Base-by-base conservation (phyloP, 2,329 filamentous ascomycete genomes). In the Aspergillus felis region DNA sequence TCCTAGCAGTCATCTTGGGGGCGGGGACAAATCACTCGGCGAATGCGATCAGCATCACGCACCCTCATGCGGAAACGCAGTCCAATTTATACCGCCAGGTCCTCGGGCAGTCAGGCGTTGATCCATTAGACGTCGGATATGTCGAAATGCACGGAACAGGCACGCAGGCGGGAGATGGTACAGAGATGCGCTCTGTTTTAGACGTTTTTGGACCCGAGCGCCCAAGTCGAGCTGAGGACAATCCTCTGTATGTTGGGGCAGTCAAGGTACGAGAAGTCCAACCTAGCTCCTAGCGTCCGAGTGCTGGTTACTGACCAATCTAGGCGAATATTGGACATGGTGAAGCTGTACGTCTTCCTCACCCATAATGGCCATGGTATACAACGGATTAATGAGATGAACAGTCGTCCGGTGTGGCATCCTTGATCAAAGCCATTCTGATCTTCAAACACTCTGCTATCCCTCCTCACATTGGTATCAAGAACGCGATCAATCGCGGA, bases 381-480 rank as follows among this genome's bases (percentile, higher is more conserved):
- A 28, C 27, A 28, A 28, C 7, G 27, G 27, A 28, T 8, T 28
- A 28, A 28, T 28, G 27, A 28, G 6, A 28, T 28, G 2, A 8
- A 28, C 27, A 28, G 27, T 28, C 61, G 10, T 71, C 71, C 4
- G 71, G 71, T 51, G 68, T 74, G 24, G 63, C 64, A 24, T 64
- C 71, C 2, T 74, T 89, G 4, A 78, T 84, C 70, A 89, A 89
- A 71, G 82, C 87, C 0, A 71, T 89, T 4, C 66, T 88, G 67
- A 88, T 88, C 85, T 70, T 88, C 55, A 79, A 85, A 69, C 82
- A 87, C 66, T 82, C 81, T 57, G 71, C 74, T 4, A 88, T 89
- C 41, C 86, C 86, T 0, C 85, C 84, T 0, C 87, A 90, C 59
- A 78, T 83, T 22, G 87, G 87, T 14, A 88, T 90, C 75, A 89